phyloP scores from a whole-genome alignment of 176 grass and related monocot genomes.

The Avena insularis region DNA sequence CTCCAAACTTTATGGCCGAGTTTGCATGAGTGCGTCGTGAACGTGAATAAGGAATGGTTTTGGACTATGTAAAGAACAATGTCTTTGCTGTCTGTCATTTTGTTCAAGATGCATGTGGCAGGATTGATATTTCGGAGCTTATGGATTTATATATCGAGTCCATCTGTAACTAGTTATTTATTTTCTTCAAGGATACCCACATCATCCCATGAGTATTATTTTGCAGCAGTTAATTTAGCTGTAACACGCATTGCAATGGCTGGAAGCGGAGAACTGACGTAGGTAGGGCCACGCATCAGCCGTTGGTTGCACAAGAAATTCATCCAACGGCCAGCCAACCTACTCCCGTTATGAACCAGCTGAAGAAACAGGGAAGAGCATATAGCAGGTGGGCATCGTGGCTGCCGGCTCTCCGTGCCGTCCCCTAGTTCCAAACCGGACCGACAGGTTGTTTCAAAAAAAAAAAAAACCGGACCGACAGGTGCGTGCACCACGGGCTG shows the following conservation, averaged over 20 bases:
- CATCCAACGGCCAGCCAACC: no score
- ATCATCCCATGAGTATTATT: not conserved
- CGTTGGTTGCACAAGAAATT: no score
- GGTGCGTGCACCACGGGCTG: no score
- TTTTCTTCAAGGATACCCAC: not conserved
- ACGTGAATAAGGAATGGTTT: not conserved
- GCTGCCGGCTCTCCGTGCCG: no score
- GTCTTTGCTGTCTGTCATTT: not conserved
- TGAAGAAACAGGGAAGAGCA: no score
- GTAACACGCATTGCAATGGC: not conserved
- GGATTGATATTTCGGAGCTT: not conserved
- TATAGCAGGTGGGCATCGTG: no score
- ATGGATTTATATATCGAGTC: not conserved
- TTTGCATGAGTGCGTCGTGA: not conserved
- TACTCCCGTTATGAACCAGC: no score
- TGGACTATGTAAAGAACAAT: not conserved
- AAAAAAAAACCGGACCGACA: no score
- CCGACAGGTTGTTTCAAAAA: no score
- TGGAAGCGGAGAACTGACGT: no score
- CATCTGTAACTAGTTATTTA: not conserved
- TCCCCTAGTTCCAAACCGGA: no score
- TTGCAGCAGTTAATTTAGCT: not conserved
- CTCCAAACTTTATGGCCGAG: not conserved
- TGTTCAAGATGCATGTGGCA: not conserved
- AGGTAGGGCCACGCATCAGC: no score